A percentile compares a stretch with the other conserved stretches of the same genome.
Evolutionary conservation across 1,139 yeast genomes (phyloP).

Genomic region (Kodamaea suecica): DNA sequence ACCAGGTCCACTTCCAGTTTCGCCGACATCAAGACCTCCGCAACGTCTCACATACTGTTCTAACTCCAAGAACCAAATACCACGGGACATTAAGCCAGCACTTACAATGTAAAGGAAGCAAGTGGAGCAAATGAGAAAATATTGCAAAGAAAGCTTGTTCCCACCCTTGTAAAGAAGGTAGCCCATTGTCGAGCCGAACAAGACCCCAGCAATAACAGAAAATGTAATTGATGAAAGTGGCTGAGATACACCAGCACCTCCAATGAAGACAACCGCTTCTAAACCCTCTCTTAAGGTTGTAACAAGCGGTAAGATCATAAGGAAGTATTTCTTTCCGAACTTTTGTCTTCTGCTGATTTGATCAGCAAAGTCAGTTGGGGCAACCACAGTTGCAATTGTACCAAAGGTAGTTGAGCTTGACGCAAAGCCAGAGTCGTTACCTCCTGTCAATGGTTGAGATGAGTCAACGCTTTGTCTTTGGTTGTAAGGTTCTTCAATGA

Average conservation of each 20-base stretch:
- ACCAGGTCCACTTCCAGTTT: slow-evolving; percentile 50
- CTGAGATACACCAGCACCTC: slow-evolving; percentile 45
- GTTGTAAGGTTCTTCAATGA: slow-evolving; percentile 3
- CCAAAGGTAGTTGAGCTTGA: not conserved
- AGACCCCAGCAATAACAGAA: slow-evolving; percentile 34
- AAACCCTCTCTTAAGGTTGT: slow-evolving; percentile 48
- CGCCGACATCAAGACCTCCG: slow-evolving; percentile 46
- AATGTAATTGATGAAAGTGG: slow-evolving; percentile 39
- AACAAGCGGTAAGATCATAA: slow-evolving; percentile 44
- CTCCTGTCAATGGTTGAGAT: slow-evolving; percentile 12
- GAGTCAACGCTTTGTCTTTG: slow-evolving; percentile 15
- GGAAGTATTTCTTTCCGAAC: slow-evolving; percentile 34
- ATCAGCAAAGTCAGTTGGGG: not conserved
- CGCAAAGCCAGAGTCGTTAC: slow-evolving; percentile 1
- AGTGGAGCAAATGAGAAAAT: slow-evolving; percentile 39
- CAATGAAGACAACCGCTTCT: slow-evolving; percentile 48
- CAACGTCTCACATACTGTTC: slow-evolving; percentile 40
- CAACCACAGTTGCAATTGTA: not conserved
- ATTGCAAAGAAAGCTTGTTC: slow-evolving; percentile 39
- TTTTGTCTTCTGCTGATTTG: slow-evolving; percentile 1
- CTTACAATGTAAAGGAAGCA: slow-evolving; percentile 44
- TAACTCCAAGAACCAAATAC: slow-evolving; percentile 46
- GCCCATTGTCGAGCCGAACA: slow-evolving; percentile 36
- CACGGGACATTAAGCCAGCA: slow-evolving; percentile 46
- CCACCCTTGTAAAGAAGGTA: slow-evolving; percentile 40